phyloP scores from a whole-genome alignment of 2,329 filamentous ascomycete species.

The Fusarium sarcochroum region DNA sequence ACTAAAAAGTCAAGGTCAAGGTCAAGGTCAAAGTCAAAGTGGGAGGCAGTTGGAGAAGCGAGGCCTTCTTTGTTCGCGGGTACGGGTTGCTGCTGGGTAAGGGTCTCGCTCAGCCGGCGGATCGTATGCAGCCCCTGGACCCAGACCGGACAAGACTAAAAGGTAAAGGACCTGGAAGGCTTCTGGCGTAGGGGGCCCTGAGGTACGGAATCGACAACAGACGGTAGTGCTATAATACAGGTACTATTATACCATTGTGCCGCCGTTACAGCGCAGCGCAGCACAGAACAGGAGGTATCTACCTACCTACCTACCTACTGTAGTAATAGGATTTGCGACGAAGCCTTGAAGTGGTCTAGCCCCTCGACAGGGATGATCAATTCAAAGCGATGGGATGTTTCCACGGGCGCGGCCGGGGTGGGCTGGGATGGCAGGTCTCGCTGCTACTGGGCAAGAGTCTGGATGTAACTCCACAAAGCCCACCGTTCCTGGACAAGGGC shows the following conservation, averaged over 20 bases:
- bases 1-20: conserved; percentile 22
- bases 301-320: conserved; percentile 12
- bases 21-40: conserved; percentile 16
- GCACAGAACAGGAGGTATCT: not conserved
- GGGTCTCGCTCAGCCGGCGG: conserved; percentile 36
- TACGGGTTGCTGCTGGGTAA: conserved; percentile 24
- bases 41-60: conserved; percentile 14
- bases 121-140: conserved; percentile 42
- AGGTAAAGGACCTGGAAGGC: conserved; percentile 25
- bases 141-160: conserved; percentile 28
- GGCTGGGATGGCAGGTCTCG: conserved; percentile 32
- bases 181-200: conserved; percentile 30
- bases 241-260: conserved; percentile 1
- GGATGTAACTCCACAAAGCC: conserved; percentile 38
- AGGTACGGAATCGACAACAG: conserved; percentile 26
- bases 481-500: conserved; percentile 48
- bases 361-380: conserved; percentile 29
- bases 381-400: conserved; percentile 43
- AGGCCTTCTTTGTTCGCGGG: conserved; percentile 28
- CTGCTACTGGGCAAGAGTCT: conserved; percentile 37
- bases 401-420: conserved; percentile 38
- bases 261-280: conserved; percentile 19
- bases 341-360: conserved; percentile 38
- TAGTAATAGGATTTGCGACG: conserved; percentile 43
- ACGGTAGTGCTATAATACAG: conserved; percentile 7